phyloP scores from a whole-genome alignment of 345 rosid species.

The Chamaenerion angustifolium region DNA sequence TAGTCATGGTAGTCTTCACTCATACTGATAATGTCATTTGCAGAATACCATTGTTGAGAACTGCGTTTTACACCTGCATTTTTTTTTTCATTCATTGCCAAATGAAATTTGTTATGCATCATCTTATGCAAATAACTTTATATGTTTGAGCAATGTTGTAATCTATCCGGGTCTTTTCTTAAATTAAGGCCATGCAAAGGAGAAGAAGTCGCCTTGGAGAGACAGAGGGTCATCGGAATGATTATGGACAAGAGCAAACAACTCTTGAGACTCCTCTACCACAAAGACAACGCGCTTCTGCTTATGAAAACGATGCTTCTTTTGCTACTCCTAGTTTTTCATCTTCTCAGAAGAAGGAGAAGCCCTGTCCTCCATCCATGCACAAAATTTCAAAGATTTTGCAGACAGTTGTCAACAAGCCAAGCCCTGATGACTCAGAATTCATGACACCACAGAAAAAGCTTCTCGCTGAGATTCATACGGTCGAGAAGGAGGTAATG shows the following conservation, averaged over 20 bases:
- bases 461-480: constrained; percentile 64
- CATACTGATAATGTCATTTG: no score
- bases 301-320: constrained; percentile 20
- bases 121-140: neutral
- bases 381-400: constrained; percentile 42
- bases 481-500: constrained; percentile 62
- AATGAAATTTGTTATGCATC: no score
- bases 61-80: no score
- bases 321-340: constrained; percentile 31
- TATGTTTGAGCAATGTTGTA: neutral
- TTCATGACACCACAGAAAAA: constrained; percentile 82
- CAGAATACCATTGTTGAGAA: no score
- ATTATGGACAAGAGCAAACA: neutral
- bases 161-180: neutral
- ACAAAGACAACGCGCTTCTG: constrained; percentile 13
- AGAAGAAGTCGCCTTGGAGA: constrained; percentile 34
- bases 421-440: constrained; percentile 29
- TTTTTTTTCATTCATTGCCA: no score
- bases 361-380: constrained; percentile 26
- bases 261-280: constrained; percentile 18
- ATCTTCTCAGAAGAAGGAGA: constrained; percentile 15
- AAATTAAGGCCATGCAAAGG: constrained; percentile 60
- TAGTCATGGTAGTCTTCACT: no score
- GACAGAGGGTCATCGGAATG: constrained; percentile 10
- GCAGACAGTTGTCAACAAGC: constrained; percentile 31